A percentile compares a stretch with the other conserved stretches of the same genome.
Evolutionary conservation across 192 early-diverging fungal genomes (phyloP).

Genomic region (Kickxella alabastrina): DNA sequence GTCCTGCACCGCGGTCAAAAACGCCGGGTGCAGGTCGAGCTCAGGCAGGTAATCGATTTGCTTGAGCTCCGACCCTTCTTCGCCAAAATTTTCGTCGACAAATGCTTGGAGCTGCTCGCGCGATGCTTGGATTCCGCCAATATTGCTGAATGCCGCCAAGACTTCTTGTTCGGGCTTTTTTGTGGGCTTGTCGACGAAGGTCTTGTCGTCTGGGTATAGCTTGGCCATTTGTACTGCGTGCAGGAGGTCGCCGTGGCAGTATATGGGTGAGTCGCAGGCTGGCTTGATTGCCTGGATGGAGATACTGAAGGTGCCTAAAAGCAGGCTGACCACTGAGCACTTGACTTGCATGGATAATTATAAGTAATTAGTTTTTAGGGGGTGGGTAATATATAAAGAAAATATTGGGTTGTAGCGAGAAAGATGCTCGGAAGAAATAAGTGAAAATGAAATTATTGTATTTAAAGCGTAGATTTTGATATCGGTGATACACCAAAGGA

Average conservation of each 20-base stretch:
- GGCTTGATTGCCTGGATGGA: background rate
- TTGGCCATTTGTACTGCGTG: slow-evolving; percentile 59
- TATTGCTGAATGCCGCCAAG: slow-evolving; percentile 46
- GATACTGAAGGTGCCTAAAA: background rate
- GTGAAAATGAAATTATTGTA: too few relatives aligned
- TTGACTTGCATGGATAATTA: background rate
- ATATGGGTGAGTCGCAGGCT: slow-evolving; percentile 62
- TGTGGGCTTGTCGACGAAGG: slow-evolving; percentile 71
- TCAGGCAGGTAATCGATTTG: slow-evolving; percentile 28
- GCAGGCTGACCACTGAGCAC: background rate
- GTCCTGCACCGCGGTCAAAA: slow-evolving; percentile 51
- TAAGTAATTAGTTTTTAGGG: too few relatives aligned
- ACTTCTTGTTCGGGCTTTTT: slow-evolving; percentile 54
- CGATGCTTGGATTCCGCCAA: slow-evolving; percentile 43
- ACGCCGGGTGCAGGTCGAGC: slow-evolving; percentile 33
- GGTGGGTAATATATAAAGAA: background rate
- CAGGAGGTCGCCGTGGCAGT: slow-evolving; percentile 63
- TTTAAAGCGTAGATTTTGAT: too few relatives aligned
- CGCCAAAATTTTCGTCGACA: slow-evolving; percentile 56
- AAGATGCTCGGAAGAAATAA: background rate
- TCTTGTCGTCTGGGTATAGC: slow-evolving; percentile 66
- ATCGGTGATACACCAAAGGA: too few relatives aligned
- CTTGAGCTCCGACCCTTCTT: slow-evolving; percentile 53
- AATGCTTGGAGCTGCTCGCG: slow-evolving; percentile 43
- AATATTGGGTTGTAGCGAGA: background rate